These are phyloP conservation scores for Chernovozyma sophiae-reginae DNA, from an alignment of 1,139 yeast species.

Conservation along the genomic window DNA sequence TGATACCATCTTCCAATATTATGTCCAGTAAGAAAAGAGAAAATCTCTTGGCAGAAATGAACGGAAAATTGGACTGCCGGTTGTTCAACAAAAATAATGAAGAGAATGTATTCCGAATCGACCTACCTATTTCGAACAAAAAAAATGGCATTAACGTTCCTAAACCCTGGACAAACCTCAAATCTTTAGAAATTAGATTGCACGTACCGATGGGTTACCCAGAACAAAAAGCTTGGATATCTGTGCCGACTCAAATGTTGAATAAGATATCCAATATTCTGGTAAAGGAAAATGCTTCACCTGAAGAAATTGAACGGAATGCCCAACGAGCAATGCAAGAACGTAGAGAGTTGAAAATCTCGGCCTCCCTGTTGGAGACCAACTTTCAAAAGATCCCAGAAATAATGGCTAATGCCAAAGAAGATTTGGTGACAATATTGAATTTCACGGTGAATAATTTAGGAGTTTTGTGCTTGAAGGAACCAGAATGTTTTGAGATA, in stretches of 20 bases:
- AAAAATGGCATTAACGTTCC: constrained; percentile 7
- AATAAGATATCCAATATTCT: constrained; percentile 6
- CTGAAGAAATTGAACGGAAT: constrained; percentile 12
- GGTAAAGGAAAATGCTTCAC: constrained; percentile 16
- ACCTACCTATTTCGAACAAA: constrained; percentile 1
- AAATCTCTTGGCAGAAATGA: constrained; percentile 1
- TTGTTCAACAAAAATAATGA: constrained; percentile 4
- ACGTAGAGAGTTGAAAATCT: constrained; percentile 13
- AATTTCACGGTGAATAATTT: constrained; percentile 30
- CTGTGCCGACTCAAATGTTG: constrained; percentile 15
- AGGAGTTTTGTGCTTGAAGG: constrained; percentile 18
- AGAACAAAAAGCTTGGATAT: constrained; percentile 18
- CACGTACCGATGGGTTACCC: constrained; percentile 16
- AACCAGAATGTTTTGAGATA: constrained; percentile 11
- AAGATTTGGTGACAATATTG: constrained; percentile 19
- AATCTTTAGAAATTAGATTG: constrained; percentile 14
- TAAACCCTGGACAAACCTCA: constrained; percentile 12
- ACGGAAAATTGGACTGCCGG: constrained; percentile 3
- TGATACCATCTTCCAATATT: constrained; percentile 2
- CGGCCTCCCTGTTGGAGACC: constrained; percentile 19
- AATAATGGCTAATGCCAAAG: constrained; percentile 12
- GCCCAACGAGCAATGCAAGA: constrained; percentile 10
- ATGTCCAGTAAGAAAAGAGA: neutral
- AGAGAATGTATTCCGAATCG: constrained; percentile 5
- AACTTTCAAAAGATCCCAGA: constrained; percentile 21